These are phyloP conservation scores for Galerina sulciceps DNA, from an alignment of 768 basidiomycete genomes.

Conservation along the genomic window DNA sequence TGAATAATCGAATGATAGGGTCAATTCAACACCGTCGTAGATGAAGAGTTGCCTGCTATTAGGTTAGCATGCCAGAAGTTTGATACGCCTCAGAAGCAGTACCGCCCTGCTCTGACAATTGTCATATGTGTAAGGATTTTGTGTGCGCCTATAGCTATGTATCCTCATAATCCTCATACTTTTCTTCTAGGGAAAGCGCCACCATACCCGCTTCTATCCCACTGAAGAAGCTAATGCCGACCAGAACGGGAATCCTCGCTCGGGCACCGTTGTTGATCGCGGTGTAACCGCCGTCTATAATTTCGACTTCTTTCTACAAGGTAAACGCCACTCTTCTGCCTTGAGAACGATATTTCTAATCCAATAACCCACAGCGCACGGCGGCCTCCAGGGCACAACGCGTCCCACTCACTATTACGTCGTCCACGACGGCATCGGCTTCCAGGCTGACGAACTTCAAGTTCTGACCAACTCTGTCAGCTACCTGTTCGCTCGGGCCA, in stretches of 20 bases:
- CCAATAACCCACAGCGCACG: conserved; percentile 52
- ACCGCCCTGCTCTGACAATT: conserved; percentile 66
- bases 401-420: conserved; percentile 82
- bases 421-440: conserved; percentile 76
- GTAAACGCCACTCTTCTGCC: conserved; percentile 26
- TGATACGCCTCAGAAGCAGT: conserved; percentile 39
- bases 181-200: conserved; percentile 45
- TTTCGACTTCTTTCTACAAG: conserved; percentile 74
- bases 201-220: conserved; percentile 69
- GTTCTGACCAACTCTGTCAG: conserved; percentile 69
- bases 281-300: conserved; percentile 73
- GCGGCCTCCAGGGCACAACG: conserved; percentile 75
- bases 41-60: conserved; percentile 68
- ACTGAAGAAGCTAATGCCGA: conserved; percentile 55
- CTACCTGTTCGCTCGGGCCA: conserved; percentile 86
- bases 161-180: conserved; percentile 25
- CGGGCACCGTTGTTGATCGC: conserved; percentile 83
- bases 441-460: conserved; percentile 74
- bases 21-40: conserved; percentile 68
- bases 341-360: not conserved
- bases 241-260: conserved; percentile 70
- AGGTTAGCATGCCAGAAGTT: conserved; percentile 59
- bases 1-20: conserved; percentile 50
- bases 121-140: conserved; percentile 70
- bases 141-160: not conserved